phyloP scores from a whole-genome alignment of 2,329 filamentous ascomycete species.

The Colletotrichum shisoi region DNA sequence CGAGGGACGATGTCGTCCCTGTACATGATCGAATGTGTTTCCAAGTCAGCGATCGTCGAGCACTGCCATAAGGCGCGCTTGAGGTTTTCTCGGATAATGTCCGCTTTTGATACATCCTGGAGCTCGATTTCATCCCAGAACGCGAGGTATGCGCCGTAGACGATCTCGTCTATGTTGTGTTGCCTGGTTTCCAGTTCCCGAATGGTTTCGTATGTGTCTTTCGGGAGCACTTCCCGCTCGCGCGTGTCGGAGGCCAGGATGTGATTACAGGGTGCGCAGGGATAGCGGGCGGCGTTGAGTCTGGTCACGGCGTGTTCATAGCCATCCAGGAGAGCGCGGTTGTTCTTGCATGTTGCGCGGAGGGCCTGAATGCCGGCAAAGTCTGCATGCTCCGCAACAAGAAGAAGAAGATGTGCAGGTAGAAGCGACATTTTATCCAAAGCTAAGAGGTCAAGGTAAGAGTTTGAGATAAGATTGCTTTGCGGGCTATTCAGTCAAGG shows the following conservation, averaged over 20 bases:
- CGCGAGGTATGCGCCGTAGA: conserved; percentile 28
- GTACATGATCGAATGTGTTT: conserved; percentile 36
- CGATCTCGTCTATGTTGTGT: conserved; percentile 31
- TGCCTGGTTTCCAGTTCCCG: conserved; percentile 36
- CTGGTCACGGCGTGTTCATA: conserved; percentile 37
- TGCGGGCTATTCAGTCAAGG: neutral
- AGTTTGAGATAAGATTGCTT: neutral
- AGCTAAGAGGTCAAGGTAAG: neutral
- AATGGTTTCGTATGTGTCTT: conserved; percentile 30
- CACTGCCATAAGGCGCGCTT: conserved; percentile 36
- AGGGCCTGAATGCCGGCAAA: conserved; percentile 32
- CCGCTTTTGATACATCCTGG: conserved; percentile 19
- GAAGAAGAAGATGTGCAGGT: conserved; percentile 32
- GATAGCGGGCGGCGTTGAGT: conserved; percentile 21
- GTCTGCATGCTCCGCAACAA: conserved; percentile 28
- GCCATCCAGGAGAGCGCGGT: conserved; percentile 31
- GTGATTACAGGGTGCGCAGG: conserved; percentile 26
- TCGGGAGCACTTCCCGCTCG: conserved; percentile 28
- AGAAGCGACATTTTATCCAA: conserved; percentile 34
- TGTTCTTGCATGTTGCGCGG: conserved; percentile 29
- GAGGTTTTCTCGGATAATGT: conserved; percentile 16
- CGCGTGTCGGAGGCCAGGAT: conserved; percentile 38
- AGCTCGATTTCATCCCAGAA: conserved; percentile 35
- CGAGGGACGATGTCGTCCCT: conserved; percentile 26
- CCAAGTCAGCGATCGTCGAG: conserved; percentile 34